These are phyloP conservation scores for Boletales sp. DNA, from an alignment of 768 basidiomycete species.

Conservation along the genomic window DNA sequence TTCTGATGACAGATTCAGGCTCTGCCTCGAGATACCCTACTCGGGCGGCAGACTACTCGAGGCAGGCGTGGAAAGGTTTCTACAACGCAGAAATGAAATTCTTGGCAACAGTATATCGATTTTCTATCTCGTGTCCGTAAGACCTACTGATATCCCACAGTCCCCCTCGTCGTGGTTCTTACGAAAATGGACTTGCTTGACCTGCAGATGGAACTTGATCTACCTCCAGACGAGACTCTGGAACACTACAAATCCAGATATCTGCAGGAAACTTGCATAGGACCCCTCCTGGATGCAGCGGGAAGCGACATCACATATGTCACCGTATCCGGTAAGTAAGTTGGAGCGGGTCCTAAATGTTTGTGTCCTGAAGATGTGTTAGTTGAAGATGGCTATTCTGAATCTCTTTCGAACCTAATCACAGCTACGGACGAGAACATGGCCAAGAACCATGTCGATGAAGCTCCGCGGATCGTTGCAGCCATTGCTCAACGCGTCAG, in stretches of 20 bases:
- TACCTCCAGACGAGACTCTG: not conserved
- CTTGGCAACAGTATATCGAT: slow-evolving; percentile 5
- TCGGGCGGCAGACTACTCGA: slow-evolving; percentile 15
- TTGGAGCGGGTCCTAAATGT: not conserved
- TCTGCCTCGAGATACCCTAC: slow-evolving; percentile 14
- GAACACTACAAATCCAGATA: not conserved
- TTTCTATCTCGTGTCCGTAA: not conserved
- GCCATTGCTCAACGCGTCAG: slow-evolving; percentile 15
- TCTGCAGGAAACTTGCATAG: not conserved
- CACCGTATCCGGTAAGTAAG: slow-evolving; percentile 8
- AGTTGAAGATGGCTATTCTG: slow-evolving; percentile 3
- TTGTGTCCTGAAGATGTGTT: not conserved
- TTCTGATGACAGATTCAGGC: slow-evolving; percentile 4
- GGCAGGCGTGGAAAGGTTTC: slow-evolving; percentile 8
- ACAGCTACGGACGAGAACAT: slow-evolving; percentile 3
- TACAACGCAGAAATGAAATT: slow-evolving; percentile 1
- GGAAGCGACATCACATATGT: not conserved
- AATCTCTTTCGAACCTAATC: slow-evolving; percentile 3
- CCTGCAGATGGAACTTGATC: slow-evolving; percentile 1
- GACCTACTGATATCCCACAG: not conserved
- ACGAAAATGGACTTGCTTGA: slow-evolving; percentile 13
- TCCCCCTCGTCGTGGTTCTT: slow-evolving; percentile 15
- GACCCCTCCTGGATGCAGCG: not conserved
- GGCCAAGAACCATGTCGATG: slow-evolving; percentile 2
- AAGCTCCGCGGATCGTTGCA: slow-evolving; percentile 8